Base-by-base conservation (phyloP, 148 eudicot species). In the Vaccinium vitisidaea region DNA sequence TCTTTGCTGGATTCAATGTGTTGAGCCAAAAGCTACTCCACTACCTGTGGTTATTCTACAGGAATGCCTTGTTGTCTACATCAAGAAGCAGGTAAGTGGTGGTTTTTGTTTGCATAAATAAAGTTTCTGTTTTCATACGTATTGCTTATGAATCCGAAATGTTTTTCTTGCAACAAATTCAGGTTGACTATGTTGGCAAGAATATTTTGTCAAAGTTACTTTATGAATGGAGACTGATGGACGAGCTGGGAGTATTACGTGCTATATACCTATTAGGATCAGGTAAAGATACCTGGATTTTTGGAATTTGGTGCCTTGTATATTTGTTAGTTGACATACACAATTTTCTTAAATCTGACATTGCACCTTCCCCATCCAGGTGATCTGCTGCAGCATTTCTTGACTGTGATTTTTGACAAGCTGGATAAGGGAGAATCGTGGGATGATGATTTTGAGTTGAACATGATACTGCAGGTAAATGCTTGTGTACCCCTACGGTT, bases 371-470 rank as follows among this genome's bases (percentile, higher is more conserved):
- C 79, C 86, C 53, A 46, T 84, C 78, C 93, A 97, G 99, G 98
- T 89, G 99, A 97, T 92, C 90, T 97, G 76, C 92, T 97, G 83
- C 99, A 95, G 87, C 98, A 97, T 88, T 95, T 97, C 82, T 87
- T 97, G 90, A 90, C 93, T 23, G 94, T 95, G 79, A 89, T 93
- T 86, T 97, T 97, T 86, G 89, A 79, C 83, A 93, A 93, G 91
- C 88, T 97, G 87, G 98, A 97, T 86, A 94, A 89, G 91, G 99
- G 98, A 83, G 95, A 97, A 86, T 89, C 90, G 32, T 93, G 97
- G 92, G 98, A 97, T 87, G 99, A 97, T 88, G 98, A 95, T 89
- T 97, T 97, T 92, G 99, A 97, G 93, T 86, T 97, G 85, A 94
- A 95, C 88, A 87, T 94, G 88, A 91, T 94, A 84, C 83, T 97